Percentiles rank a stretch among this genome's conserved stretches.
phyloP scores from a whole-genome alignment of 106 monocot genomes.

The Vanilla planifolia region DNA sequence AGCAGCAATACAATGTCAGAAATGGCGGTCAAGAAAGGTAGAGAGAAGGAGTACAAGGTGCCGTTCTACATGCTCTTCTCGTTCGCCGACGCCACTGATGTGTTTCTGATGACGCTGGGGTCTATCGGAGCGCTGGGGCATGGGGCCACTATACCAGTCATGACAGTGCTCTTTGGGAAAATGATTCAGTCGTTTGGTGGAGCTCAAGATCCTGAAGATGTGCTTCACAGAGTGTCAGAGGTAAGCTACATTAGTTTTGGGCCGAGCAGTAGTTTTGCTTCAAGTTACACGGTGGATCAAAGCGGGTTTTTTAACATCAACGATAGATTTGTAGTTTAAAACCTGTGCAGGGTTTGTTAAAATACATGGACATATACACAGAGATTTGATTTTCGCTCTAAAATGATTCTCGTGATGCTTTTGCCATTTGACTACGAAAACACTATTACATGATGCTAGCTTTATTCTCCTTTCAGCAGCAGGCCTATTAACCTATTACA shows the following conservation, averaged over 20 bases:
- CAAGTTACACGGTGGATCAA: too few relatives aligned
- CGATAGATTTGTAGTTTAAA: too few relatives aligned
- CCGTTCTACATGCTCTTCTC: constrained; percentile 54
- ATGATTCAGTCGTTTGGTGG: background rate
- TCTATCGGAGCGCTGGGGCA: constrained; percentile 36
- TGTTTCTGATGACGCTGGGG: constrained; percentile 39
- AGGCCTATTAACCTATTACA: too few relatives aligned
- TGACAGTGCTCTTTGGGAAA: constrained; percentile 17
- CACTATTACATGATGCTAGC: too few relatives aligned
- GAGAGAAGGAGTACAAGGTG: constrained; percentile 12
- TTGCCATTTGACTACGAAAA: too few relatives aligned
- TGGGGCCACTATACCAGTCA: constrained; percentile 48
- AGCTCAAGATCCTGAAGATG: background rate
- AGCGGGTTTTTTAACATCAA: too few relatives aligned
- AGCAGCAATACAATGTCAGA: background rate
- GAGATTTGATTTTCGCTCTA: too few relatives aligned
- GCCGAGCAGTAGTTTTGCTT: too few relatives aligned
- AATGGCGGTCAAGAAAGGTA: background rate
- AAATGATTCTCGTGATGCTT: too few relatives aligned
- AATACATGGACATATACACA: too few relatives aligned
- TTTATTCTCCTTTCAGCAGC: too few relatives aligned
- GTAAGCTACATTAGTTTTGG: background rate
- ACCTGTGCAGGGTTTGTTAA: too few relatives aligned
- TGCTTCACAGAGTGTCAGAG: background rate
- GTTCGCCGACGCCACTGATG: constrained; percentile 48